These are phyloP conservation scores for Saturnispora mendoncae DNA, from an alignment of 805 yeast species.

Conservation along the genomic window DNA sequence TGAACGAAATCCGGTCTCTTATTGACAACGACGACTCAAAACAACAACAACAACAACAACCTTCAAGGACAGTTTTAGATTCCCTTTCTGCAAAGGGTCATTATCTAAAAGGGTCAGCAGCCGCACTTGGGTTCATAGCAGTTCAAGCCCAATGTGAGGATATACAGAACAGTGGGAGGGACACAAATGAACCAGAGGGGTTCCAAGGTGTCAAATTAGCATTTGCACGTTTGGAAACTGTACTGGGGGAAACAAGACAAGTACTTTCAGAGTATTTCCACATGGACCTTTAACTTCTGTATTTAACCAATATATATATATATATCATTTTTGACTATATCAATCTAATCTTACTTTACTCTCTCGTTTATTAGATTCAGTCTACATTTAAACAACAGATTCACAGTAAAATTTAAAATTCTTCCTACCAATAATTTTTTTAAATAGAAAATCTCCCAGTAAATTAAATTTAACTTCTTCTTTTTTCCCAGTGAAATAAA, in stretches of 20 bases:
- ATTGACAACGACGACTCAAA: slow-evolving; percentile 25
- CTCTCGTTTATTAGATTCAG: no score
- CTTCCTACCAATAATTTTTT: no score
- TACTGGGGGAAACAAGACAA: slow-evolving; percentile 40
- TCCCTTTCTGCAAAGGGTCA: slow-evolving; percentile 76
- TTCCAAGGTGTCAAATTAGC: slow-evolving; percentile 44
- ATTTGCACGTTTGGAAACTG: slow-evolving; percentile 40
- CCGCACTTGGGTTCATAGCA: slow-evolving; percentile 77
- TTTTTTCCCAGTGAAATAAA: no score
- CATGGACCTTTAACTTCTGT: slow-evolving; percentile 23
- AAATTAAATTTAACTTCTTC: no score
- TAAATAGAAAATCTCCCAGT: no score
- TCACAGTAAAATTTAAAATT: no score
- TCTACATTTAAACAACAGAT: no score
- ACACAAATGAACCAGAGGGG: slow-evolving; percentile 28
- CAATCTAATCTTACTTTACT: no score
- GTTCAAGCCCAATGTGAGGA: slow-evolving; percentile 86
- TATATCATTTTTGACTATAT: no score
- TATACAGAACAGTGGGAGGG: slow-evolving; percentile 82
- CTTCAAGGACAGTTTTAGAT: slow-evolving; percentile 35
- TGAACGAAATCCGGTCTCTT: slow-evolving; percentile 57
- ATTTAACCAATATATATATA: no score
- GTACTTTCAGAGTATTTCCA: slow-evolving; percentile 47
- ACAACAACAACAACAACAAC: slow-evolving; percentile 10
- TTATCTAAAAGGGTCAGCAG: slow-evolving; percentile 90